phyloP scores from a whole-genome alignment of 768 basidiomycete genomes.

The Macrocybe gigantea region DNA sequence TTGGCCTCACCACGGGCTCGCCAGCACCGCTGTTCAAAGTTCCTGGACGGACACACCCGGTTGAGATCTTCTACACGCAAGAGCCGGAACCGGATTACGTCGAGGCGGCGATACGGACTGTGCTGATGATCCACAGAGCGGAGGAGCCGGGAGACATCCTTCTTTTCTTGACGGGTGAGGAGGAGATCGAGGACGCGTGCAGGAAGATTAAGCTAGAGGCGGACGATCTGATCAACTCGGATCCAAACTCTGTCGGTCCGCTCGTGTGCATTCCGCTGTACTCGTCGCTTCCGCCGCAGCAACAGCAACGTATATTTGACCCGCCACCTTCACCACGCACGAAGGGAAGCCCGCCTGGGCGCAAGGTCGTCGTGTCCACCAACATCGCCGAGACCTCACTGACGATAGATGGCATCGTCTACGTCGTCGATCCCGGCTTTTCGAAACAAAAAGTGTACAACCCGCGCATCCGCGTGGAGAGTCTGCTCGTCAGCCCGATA shows the following conservation, averaged over 20 bases:
- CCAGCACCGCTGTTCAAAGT: constrained; percentile 83
- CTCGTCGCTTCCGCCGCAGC: constrained; percentile 88
- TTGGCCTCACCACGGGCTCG: constrained; percentile 41
- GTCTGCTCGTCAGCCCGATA: constrained; percentile 88
- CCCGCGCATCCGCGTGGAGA: constrained; percentile 94
- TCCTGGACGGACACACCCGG: constrained; percentile 90
- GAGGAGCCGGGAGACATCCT: constrained; percentile 92
- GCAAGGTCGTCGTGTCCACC: constrained; percentile 93
- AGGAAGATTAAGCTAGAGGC: constrained; percentile 89
- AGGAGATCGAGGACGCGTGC: constrained; percentile 97
- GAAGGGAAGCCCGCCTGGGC: constrained; percentile 71
- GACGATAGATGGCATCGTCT: constrained; percentile 99
- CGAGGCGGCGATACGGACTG: constrained; percentile 93
- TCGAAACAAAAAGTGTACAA: constrained; percentile 99
- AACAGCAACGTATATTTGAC: constrained; percentile 97
- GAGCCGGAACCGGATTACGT: constrained; percentile 95
- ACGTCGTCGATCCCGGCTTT: constrained; percentile 96
- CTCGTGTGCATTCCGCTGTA: constrained; percentile 90
- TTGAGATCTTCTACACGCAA: constrained; percentile 92
- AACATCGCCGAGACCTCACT: constrained; percentile 98
- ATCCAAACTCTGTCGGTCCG: constrained; percentile 76
- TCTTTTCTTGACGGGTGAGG: constrained; percentile 95
- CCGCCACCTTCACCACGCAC: constrained; percentile 62
- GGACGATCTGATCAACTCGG: constrained; percentile 71
- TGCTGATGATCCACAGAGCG: constrained; percentile 94